A percentile compares a stretch with the other conserved stretches of the same genome.
Conservation (phyloP, 352 stramenopile species). For the Globisporangium alternatum region DNA sequence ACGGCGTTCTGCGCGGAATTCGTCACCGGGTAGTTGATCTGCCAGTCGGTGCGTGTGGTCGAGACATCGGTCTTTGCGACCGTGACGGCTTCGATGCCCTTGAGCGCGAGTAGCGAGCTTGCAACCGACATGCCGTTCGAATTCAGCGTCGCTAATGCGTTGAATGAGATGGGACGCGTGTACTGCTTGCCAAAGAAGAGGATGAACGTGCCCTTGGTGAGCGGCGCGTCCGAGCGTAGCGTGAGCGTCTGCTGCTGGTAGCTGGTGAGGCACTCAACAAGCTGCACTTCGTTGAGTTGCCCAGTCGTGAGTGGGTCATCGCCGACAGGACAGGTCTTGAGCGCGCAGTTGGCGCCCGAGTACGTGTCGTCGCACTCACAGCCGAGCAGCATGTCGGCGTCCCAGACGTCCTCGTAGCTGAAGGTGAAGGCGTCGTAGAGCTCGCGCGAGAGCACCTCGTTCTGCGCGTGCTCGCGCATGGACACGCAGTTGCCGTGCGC, state of each 20-base stretch:
- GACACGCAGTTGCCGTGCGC: constrained; percentile 62
- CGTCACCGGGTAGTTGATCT: constrained; percentile 40
- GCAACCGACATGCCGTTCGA: constrained; percentile 48
- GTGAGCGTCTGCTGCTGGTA: constrained; percentile 62
- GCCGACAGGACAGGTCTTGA: constrained; percentile 60
- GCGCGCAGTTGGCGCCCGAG: constrained; percentile 39
- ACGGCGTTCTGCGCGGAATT: constrained; percentile 54
- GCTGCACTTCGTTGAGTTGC: constrained; percentile 63
- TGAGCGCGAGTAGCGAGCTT: constrained; percentile 40
- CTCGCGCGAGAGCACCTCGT: constrained; percentile 43
- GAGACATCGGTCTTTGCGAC: constrained; percentile 34
- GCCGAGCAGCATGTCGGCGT: constrained; percentile 71
- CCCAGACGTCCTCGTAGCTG: constrained; percentile 59
- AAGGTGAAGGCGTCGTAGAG: constrained; percentile 44
- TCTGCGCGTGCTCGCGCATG: constrained; percentile 56
- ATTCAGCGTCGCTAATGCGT: constrained; percentile 43
- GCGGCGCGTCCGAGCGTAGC: constrained; percentile 37
- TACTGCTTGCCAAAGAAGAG: constrained; percentile 62
- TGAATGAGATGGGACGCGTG: constrained; percentile 57
- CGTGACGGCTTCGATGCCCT: constrained; percentile 31
- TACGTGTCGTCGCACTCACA: constrained; percentile 76
- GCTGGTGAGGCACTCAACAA: constrained; percentile 51
- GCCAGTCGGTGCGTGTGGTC: constrained; percentile 41
- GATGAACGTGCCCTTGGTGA: constrained; percentile 56
- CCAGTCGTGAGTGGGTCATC: constrained; percentile 66